phyloP scores from a whole-genome alignment of 345 rosid species.

The Euphorbia lathyris region DNA sequence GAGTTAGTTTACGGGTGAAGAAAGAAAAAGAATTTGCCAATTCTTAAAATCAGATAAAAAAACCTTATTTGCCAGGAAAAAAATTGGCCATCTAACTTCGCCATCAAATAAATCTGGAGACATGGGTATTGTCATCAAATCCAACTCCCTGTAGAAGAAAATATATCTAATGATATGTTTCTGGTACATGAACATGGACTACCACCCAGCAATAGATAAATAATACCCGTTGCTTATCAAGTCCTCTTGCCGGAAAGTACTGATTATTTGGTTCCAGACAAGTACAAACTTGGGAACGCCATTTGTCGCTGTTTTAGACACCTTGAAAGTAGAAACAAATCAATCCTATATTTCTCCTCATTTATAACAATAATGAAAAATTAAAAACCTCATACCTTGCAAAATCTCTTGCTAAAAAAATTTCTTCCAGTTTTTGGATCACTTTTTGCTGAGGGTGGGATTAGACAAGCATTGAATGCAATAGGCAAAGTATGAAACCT shows the following conservation, averaged over 20 bases:
- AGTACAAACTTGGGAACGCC: constrained; percentile 75
- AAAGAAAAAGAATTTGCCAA: constrained; percentile 7
- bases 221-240: constrained; percentile 80
- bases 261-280: constrained; percentile 89
- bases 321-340: constrained; percentile 35
- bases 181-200: constrained; percentile 6
- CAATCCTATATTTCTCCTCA: constrained; percentile 3
- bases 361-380: constrained; percentile 9
- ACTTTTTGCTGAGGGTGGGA: constrained; percentile 55
- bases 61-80: constrained; percentile 92
- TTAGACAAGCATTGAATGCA: constrained; percentile 65
- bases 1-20: constrained; percentile 30
- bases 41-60: background rate
- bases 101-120: constrained; percentile 59
- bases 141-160: constrained; percentile 64
- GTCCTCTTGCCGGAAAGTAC: constrained; percentile 74
- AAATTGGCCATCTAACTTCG: constrained; percentile 85
- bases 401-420: constrained; percentile 41
- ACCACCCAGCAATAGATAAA: constrained; percentile 8
- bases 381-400: constrained; percentile 45
- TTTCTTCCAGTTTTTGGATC: constrained; percentile 39
- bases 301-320: constrained; percentile 39
- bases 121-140: constrained; percentile 79
- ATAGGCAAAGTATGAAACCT: constrained; percentile 85
- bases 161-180: constrained; percentile 7